These are phyloP conservation scores for Sclerotinia minor DNA, from an alignment of 2,329 filamentous ascomycete species.

Conservation along the genomic window DNA sequence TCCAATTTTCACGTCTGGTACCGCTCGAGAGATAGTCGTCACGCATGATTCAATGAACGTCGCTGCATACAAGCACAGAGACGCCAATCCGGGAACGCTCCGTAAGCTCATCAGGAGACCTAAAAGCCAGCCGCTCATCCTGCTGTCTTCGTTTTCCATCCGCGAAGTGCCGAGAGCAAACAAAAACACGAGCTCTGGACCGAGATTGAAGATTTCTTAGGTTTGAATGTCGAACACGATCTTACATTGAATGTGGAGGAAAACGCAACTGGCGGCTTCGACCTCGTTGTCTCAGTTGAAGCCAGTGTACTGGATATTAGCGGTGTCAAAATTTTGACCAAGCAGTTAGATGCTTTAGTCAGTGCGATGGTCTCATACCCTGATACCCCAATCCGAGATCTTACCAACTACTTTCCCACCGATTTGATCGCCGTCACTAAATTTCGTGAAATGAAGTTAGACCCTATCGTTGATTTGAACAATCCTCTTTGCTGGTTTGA, in stretches of 20 bases:
- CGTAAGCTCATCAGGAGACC: slow-evolving; percentile 15
- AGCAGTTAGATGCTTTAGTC: slow-evolving; percentile 8
- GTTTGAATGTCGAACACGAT: slow-evolving; percentile 15
- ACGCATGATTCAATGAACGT: slow-evolving; percentile 9
- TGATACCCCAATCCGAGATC: not conserved
- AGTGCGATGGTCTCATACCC: slow-evolving; percentile 1
- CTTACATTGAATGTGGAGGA: slow-evolving; percentile 12
- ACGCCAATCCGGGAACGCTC: slow-evolving; percentile 14
- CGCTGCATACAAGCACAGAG: not conserved
- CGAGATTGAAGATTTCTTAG: slow-evolving; percentile 17
- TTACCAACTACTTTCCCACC: slow-evolving; percentile 9
- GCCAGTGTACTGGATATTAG: slow-evolving; percentile 1
- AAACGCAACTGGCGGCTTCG: not conserved
- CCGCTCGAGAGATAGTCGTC: slow-evolving; percentile 6
- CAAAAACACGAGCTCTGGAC: not conserved
- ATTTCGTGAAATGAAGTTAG: not conserved
- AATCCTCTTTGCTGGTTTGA: slow-evolving; percentile 22
- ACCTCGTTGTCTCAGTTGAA: slow-evolving; percentile 14
- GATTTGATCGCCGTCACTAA: not conserved
- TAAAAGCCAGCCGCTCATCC: slow-evolving; percentile 3
- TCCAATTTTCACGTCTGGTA: slow-evolving; percentile 3
- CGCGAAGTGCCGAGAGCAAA: not conserved
- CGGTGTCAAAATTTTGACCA: slow-evolving; percentile 5
- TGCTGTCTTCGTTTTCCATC: slow-evolving; percentile 15
- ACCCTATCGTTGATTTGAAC: not conserved